A percentile compares a stretch with the other conserved stretches of the same genome.
Conservation (phyloP, 257 asterid species). For the Gentiana straminea region DNA sequence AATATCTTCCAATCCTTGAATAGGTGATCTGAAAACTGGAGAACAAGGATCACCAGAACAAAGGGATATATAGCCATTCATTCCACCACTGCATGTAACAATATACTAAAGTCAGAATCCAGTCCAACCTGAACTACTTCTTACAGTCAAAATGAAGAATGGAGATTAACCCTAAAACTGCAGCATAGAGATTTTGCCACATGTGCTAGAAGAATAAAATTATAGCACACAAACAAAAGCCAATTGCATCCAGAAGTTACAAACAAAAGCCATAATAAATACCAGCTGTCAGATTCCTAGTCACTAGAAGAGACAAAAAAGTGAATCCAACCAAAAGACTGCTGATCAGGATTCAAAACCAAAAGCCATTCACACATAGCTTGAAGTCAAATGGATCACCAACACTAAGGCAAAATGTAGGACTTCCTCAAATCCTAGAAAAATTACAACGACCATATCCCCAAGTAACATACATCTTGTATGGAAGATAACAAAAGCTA, state of each 20-base stretch:
- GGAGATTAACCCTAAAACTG: background rate
- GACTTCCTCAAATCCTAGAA: too few species aligned
- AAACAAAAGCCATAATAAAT: too few species aligned
- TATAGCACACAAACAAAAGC: background rate
- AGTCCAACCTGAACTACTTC: constrained; percentile 10
- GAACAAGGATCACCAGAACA: constrained; percentile 96
- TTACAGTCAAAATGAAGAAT: background rate
- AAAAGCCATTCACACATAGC: too few species aligned
- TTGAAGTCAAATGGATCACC: too few species aligned
- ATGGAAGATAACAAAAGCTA: too few species aligned
- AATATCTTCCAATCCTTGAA: constrained; percentile 75
- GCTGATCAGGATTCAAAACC: too few species aligned
- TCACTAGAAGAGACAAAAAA: too few species aligned
- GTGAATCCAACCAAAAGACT: too few species aligned
- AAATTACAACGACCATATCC: too few species aligned
- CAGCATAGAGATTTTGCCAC: background rate
- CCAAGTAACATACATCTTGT: too few species aligned
- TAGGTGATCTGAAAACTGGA: constrained; percentile 88
- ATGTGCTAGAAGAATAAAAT: background rate
- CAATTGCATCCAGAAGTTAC: background rate
- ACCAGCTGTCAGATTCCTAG: too few species aligned
- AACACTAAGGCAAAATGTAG: too few species aligned
- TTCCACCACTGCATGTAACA: constrained; percentile 82
- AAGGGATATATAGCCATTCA: constrained; percentile 89
- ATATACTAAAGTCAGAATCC: constrained; percentile 25